These are phyloP conservation scores for Cystobasidium slooffiae DNA, from an alignment of 1,284 basidiomycete species.

Conservation along the genomic window DNA sequence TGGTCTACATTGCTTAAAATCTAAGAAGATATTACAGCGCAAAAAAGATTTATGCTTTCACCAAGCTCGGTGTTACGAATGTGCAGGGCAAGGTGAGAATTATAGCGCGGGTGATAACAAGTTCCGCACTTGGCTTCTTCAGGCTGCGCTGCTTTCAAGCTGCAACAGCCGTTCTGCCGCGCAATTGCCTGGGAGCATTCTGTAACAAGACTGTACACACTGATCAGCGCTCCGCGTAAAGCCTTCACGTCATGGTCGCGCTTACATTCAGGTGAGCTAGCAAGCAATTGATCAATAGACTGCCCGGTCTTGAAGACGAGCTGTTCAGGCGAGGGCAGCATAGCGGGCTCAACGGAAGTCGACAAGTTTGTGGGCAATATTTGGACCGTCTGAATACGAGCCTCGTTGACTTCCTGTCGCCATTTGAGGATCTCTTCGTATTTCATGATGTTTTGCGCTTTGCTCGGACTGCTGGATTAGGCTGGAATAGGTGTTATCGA, in stretches of 20 bases:
- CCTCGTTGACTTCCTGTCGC: conserved; percentile 23
- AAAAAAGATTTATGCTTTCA: too few species aligned
- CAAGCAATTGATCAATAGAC: conserved; percentile 1
- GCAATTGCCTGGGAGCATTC: background rate
- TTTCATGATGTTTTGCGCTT: conserved; percentile 14
- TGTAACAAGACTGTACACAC: background rate
- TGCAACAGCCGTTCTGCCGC: background rate
- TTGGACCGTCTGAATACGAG: background rate
- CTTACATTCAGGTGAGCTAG: background rate
- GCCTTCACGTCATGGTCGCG: background rate
- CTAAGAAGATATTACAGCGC: too few species aligned
- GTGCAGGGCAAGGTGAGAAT: too few species aligned
- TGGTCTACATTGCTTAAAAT: too few species aligned
- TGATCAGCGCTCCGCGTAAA: background rate
- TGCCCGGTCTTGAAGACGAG: background rate
- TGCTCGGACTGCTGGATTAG: background rate
- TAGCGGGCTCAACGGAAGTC: background rate
- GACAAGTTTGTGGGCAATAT: background rate
- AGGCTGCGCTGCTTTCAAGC: background rate
- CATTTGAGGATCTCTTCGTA: conserved; percentile 31
- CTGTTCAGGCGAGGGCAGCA: background rate
- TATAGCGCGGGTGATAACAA: too few species aligned
- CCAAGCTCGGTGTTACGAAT: too few species aligned
- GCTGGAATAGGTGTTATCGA: background rate
- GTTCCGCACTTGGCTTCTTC: background rate